phyloP scores from a whole-genome alignment of 176 grass and related monocot genomes.

The Eragrostis curvula region DNA sequence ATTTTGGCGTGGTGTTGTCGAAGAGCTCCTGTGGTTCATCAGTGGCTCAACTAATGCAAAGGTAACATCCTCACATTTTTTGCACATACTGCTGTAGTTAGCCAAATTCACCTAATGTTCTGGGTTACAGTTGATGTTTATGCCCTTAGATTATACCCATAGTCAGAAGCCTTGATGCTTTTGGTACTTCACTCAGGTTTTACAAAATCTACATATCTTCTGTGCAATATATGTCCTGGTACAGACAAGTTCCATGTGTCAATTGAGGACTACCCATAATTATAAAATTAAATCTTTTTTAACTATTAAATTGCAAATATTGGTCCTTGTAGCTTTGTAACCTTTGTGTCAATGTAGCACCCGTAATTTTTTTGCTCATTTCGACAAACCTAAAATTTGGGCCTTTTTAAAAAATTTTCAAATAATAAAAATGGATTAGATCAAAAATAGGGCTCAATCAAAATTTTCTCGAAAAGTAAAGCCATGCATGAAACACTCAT shows the following conservation, averaged over 20 bases:
- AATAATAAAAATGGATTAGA: too few relatives aligned
- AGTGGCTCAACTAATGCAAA: conserved; percentile 87
- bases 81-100: background rate
- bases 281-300: background rate
- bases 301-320: background rate
- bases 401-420: too few relatives aligned
- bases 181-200: background rate
- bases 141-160: background rate
- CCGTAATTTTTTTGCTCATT: too few relatives aligned
- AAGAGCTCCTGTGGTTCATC: conserved; percentile 96
- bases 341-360: too few relatives aligned
- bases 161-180: background rate
- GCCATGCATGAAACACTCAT: too few relatives aligned
- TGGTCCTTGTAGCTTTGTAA: background rate
- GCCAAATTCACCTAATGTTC: background rate
- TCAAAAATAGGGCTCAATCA: too few relatives aligned
- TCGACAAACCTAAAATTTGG: too few relatives aligned
- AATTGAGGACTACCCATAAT: background rate
- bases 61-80: conserved; percentile 44
- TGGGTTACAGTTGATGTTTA: background rate
- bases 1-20: conserved; percentile 86
- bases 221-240: background rate
- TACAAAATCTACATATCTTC: background rate
- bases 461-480: too few relatives aligned
- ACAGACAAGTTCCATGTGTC: background rate